A percentile compares a stretch with the other conserved stretches of the same genome.
These are phyloP conservation scores for Baudoinia panamericana DNA, from an alignment of 495 filamentous ascomycete species.

Conservation along the genomic window DNA sequence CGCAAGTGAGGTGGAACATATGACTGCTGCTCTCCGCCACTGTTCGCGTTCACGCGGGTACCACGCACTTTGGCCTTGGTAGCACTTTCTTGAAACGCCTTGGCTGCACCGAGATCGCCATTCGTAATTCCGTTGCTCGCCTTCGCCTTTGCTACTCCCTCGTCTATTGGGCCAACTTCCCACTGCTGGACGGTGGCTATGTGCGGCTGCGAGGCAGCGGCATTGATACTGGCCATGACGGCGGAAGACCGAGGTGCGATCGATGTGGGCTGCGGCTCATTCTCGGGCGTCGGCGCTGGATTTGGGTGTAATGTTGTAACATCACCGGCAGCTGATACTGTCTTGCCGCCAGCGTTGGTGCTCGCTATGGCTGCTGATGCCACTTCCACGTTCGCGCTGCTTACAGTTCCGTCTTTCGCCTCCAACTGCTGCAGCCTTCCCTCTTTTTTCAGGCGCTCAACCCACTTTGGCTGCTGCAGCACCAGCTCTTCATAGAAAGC, in stretches of 20 bases:
- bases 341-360: no score
- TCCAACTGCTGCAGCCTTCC: not conserved
- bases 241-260: not conserved
- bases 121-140: not conserved
- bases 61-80: no score
- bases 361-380: not conserved
- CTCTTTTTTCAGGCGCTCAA: not conserved
- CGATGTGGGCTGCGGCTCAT: not conserved
- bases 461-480: constrained; percentile 8
- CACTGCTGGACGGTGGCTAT: no score
- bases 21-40: no score
- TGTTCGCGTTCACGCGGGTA: no score
- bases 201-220: no score
- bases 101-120: not conserved
- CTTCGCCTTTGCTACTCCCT: not conserved
- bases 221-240: no score
- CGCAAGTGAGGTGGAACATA: not conserved
- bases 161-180: no score
- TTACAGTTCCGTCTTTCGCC: not conserved
- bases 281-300: not conserved
- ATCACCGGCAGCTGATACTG: no score
- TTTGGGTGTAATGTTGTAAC: not conserved
- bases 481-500: constrained; percentile 25
- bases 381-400: not conserved
- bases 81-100: not conserved